phyloP scores from a whole-genome alignment of 2,329 filamentous ascomycete species.

The Colletotrichum sp. region DNA sequence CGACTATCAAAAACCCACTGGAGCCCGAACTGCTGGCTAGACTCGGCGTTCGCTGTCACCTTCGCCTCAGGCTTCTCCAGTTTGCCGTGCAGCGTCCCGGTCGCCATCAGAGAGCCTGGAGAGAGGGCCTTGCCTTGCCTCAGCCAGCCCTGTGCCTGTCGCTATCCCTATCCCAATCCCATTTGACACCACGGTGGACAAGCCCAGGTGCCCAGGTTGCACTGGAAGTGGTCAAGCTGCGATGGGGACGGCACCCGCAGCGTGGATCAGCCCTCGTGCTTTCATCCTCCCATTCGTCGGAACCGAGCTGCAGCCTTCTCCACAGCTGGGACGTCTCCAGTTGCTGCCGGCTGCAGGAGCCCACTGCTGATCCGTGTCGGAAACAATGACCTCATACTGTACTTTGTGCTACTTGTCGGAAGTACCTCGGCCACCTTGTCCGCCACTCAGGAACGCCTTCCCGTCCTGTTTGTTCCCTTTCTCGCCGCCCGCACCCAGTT shows the following conservation, averaged over 20 bases:
- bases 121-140: not conserved
- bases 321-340: constrained; percentile 5
- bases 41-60: not conserved
- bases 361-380: constrained; percentile 1
- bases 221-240: constrained; percentile 1
- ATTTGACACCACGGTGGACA: not conserved
- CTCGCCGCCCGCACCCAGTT: not conserved
- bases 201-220: not conserved
- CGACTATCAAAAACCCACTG: not conserved
- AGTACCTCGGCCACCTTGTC: not conserved
- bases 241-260: not conserved
- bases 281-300: not conserved
- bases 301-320: not conserved
- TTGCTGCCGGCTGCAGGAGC: not conserved
- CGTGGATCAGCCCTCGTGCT: constrained; percentile 3
- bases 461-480: not conserved
- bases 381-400: constrained; percentile 18
- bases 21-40: not conserved
- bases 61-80: not conserved
- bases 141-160: not conserved
- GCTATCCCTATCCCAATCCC: not conserved
- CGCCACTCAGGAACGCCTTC: not conserved
- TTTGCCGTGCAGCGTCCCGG: not conserved
- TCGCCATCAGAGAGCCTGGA: not conserved
- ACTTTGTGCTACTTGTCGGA: not conserved